Evolutionary conservation across 495 filamentous ascomycete species (phyloP).

Genomic region (Pyrenula aspistea): DNA sequence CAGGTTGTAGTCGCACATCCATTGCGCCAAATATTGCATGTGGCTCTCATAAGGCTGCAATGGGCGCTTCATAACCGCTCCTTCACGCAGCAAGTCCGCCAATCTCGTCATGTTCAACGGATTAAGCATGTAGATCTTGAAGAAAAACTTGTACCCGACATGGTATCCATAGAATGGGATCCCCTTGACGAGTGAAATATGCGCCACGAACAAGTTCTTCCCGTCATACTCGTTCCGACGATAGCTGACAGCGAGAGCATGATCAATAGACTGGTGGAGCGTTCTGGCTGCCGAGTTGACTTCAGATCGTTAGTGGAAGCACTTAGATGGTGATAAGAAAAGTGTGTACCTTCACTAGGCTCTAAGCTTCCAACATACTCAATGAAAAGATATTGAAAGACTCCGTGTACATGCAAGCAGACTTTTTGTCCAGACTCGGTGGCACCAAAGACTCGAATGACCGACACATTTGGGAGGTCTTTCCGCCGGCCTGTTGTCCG

Average conservation of each 20-base stretch:
- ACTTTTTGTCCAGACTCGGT: conserved; percentile 95
- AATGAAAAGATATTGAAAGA: conserved; percentile 87
- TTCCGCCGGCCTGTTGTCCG: conserved; percentile 38
- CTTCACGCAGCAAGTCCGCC: conserved; percentile 74
- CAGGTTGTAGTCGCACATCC: conserved; percentile 96
- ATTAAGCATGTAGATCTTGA: conserved; percentile 90
- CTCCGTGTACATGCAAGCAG: conserved; percentile 92
- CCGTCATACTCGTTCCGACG: conserved; percentile 58
- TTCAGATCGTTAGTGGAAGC: conserved; percentile 17
- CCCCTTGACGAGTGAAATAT: conserved; percentile 85
- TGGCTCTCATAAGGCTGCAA: conserved; percentile 93
- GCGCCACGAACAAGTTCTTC: conserved; percentile 65
- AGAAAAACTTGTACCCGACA: conserved; percentile 81
- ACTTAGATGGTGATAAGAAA: not conserved
- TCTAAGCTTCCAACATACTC: conserved; percentile 66
- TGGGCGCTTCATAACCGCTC: conserved; percentile 64
- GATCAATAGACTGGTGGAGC: conserved; percentile 72
- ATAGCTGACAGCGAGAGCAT: conserved; percentile 71
- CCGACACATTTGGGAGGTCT: conserved; percentile 59
- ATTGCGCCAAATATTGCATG: conserved; percentile 81
- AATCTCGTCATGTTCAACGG: conserved; percentile 70
- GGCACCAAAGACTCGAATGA: conserved; percentile 84
- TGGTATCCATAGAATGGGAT: conserved; percentile 91
- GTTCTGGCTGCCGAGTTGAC: conserved; percentile 58
- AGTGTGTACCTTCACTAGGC: conserved; percentile 45